phyloP scores from a whole-genome alignment of 139 green algal species.

The Tetradesmus lagerheimii region DNA sequence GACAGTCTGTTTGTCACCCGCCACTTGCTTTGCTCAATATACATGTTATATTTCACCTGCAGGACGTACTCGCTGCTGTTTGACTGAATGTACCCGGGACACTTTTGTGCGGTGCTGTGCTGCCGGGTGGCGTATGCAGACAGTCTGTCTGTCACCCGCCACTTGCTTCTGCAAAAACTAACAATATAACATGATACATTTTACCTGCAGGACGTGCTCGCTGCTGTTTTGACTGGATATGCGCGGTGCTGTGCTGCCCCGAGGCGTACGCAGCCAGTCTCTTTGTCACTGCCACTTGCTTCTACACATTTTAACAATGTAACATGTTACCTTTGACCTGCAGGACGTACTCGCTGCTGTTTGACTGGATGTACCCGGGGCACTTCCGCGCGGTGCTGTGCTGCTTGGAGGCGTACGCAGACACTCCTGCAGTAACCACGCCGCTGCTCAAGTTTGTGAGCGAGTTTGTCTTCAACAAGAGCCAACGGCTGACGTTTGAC shows the following conservation, averaged over 20 bases:
- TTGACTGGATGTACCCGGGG: conserved; percentile 97
- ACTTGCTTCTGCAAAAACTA: too few relatives aligned
- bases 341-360: conserved; percentile 88
- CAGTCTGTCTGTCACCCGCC: too few relatives aligned
- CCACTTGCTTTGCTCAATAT: too few relatives aligned
- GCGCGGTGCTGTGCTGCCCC: conserved; percentile 74
- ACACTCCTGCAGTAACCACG: conserved; percentile 82
- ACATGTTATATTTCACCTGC: too few relatives aligned
- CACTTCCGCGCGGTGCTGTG: conserved; percentile 84
- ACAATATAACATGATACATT: too few relatives aligned
- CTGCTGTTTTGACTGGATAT: conserved; percentile 98
- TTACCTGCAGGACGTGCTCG: conserved; percentile 71
- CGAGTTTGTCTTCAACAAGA: conserved; percentile 98
- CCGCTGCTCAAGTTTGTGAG: conserved; percentile 97
- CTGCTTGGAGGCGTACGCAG: conserved; percentile 88
- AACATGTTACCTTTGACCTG: neutral
- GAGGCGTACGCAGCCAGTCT: conserved; percentile 89
- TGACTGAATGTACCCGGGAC: conserved; percentile 96
- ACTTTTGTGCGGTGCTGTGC: conserved; percentile 83
- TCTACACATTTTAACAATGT: neutral
- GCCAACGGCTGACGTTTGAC: conserved; percentile 93
- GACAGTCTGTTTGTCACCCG: too few relatives aligned
- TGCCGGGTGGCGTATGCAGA: conserved; percentile 91
- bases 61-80: conserved; percentile 91
- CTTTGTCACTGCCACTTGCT: neutral